phyloP scores from a whole-genome alignment of 2,329 filamentous ascomycete genomes.

The Aspergillus awamori region DNA sequence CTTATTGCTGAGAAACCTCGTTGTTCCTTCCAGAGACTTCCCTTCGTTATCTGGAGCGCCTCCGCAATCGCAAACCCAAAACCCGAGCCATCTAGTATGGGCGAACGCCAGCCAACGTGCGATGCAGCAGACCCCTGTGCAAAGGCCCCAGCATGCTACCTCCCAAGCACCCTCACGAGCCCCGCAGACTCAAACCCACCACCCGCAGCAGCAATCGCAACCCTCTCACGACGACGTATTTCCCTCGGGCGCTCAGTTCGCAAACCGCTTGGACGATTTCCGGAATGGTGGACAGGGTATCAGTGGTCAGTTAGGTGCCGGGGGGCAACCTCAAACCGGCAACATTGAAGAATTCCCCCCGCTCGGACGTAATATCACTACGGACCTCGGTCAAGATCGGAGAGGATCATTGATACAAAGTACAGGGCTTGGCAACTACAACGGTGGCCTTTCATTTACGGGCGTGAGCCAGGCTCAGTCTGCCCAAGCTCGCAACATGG shows the following conservation, averaged over 20 bases:
- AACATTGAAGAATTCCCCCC: conserved; percentile 65
- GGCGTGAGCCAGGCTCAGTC: conserved; percentile 46
- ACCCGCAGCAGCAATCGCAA: conserved; percentile 49
- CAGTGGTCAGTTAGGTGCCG: conserved; percentile 54
- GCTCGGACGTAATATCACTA: conserved; percentile 55
- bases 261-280: conserved; percentile 57
- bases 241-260: conserved; percentile 53
- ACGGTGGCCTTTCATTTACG: conserved; percentile 45
- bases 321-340: conserved; percentile 56
- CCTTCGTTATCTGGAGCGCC: conserved; percentile 62
- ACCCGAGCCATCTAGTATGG: conserved; percentile 58
- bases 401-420: conserved; percentile 55
- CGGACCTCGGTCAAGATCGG: conserved; percentile 55
- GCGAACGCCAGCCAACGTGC: conserved; percentile 60
- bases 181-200: conserved; percentile 45
- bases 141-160: conserved; percentile 54
- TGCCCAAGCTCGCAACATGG: conserved; percentile 35
- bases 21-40: conserved; percentile 56
- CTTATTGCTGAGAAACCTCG: conserved; percentile 13
- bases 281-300: conserved; percentile 60
- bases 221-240: conserved; percentile 52
- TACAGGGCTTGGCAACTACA: conserved; percentile 48
- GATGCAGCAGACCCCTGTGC: conserved; percentile 56
- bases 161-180: conserved; percentile 46
- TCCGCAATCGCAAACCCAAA: conserved; percentile 56